Percentiles rank a stretch among this genome's conserved stretches.
Conservation (phyloP, 371 early-diverging fungal species). For the Capniomyces stellatus region DNA sequence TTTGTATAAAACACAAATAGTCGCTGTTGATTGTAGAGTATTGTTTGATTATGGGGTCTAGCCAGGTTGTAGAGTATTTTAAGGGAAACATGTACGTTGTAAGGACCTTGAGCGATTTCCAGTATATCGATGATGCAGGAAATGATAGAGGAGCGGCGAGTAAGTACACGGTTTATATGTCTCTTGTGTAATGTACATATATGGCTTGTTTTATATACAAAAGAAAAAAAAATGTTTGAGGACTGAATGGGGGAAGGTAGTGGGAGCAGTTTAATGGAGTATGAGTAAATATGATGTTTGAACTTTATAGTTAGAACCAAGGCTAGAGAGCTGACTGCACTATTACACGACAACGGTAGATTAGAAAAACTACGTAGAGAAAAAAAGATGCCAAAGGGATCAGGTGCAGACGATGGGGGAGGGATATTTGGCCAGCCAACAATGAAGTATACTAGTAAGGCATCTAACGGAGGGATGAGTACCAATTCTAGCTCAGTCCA, state of each 20-base stretch:
- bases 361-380: constrained; percentile 34
- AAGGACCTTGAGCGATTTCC: constrained; percentile 87
- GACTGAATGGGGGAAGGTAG: too few relatives aligned
- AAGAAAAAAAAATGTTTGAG: too few relatives aligned
- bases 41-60: constrained; percentile 62
- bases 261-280: too few relatives aligned
- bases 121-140: constrained; percentile 78
- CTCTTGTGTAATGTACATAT: not conserved
- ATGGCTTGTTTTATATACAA: not conserved
- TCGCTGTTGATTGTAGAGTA: constrained; percentile 33
- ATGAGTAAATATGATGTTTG: not conserved
- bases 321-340: constrained; percentile 69
- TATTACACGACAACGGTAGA: constrained; percentile 60
- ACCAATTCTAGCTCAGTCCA: too few relatives aligned
- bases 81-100: constrained; percentile 78
- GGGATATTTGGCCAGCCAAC: too few relatives aligned
- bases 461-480: too few relatives aligned
- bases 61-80: constrained; percentile 67
- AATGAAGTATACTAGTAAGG: too few relatives aligned
- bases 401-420: too few relatives aligned
- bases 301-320: constrained; percentile 68
- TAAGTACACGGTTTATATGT: not conserved
- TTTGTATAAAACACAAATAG: not conserved
- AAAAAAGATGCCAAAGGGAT: not conserved
- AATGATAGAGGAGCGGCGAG: constrained; percentile 68